Percentiles rank a stretch among this genome's conserved stretches.
These are phyloP conservation scores for Neonectria coccinea DNA, from an alignment of 2,329 filamentous ascomycete species.

Conservation along the genomic window DNA sequence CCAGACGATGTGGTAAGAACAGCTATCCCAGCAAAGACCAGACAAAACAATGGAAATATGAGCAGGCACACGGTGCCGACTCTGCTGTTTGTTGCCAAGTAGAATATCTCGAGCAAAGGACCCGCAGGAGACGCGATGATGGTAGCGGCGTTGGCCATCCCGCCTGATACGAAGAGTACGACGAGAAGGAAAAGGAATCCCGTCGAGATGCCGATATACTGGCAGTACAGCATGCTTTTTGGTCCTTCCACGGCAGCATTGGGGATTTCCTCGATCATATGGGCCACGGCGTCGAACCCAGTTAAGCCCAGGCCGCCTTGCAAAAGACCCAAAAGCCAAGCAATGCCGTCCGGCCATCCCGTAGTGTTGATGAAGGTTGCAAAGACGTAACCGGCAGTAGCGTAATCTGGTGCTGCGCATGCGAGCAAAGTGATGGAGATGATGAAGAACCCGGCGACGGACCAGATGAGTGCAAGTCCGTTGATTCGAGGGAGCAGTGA, in stretches of 20 bases:
- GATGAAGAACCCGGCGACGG: constrained; percentile 73
- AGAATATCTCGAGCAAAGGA: constrained; percentile 71
- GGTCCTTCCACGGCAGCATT: constrained; percentile 47
- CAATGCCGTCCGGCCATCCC: constrained; percentile 50
- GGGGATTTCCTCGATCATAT: constrained; percentile 53
- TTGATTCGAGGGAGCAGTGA: constrained; percentile 61
- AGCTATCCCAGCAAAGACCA: constrained; percentile 71
- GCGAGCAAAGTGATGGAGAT: constrained; percentile 76
- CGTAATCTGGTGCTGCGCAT: constrained; percentile 72
- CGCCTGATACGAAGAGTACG: constrained; percentile 72
- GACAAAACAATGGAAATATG: constrained; percentile 74
- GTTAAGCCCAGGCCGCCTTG: constrained; percentile 50
- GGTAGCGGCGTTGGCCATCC: constrained; percentile 58
- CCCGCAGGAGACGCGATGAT: constrained; percentile 67
- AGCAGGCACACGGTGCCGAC: constrained; percentile 72
- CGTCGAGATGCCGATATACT: constrained; percentile 71
- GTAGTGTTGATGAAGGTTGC: constrained; percentile 49
- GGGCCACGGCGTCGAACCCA: constrained; percentile 51
- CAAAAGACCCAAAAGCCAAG: constrained; percentile 50
- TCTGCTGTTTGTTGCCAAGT: constrained; percentile 70
- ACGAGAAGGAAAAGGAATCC: constrained; percentile 72
- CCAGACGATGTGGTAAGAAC: constrained; percentile 75
- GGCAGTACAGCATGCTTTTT: constrained; percentile 63
- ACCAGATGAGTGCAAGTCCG: constrained; percentile 77
- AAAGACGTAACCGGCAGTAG: constrained; percentile 48